These are phyloP conservation scores for Alternaria ventricosa DNA, from an alignment of 2,329 filamentous ascomycete genomes.

Conservation along the genomic window DNA sequence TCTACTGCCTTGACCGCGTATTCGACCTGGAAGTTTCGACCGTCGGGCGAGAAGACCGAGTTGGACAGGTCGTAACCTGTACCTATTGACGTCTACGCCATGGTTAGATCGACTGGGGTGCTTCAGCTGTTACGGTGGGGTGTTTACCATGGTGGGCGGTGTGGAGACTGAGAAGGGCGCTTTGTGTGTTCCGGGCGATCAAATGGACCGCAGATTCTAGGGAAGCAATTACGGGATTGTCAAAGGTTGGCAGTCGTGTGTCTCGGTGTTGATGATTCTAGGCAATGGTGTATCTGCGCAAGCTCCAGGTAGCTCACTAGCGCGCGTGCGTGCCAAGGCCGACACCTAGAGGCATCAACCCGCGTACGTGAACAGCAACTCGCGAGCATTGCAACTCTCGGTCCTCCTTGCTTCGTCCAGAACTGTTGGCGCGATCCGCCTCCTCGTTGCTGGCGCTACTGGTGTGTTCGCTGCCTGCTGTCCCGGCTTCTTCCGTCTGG, in stretches of 20 bases:
- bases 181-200: background rate
- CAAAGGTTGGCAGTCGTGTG: slow-evolving; percentile 3
- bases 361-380: background rate
- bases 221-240: background rate
- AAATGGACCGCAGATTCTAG: background rate
- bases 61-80: slow-evolving; percentile 99
- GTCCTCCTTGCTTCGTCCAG: background rate
- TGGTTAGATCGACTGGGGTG: slow-evolving; percentile 23
- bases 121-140: slow-evolving; percentile 9
- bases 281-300: slow-evolving; percentile 43
- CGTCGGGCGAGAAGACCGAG: slow-evolving; percentile 99
- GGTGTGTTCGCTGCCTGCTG: background rate
- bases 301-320: slow-evolving; percentile 26
- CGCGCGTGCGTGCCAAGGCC: slow-evolving; percentile 24
- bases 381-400: background rate
- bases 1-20: slow-evolving; percentile 99
- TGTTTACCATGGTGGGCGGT: slow-evolving; percentile 39
- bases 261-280: slow-evolving; percentile 31
- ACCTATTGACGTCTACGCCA: slow-evolving; percentile 90
- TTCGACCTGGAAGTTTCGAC: slow-evolving; percentile 96
- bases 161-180: background rate
- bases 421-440: background rate
- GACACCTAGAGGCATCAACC: background rate
- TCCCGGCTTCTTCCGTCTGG: slow-evolving; percentile 22
- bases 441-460: background rate